Conservation (phyloP, 202 grass and related monocot genomes). For the Zoysia matrella region DNA sequence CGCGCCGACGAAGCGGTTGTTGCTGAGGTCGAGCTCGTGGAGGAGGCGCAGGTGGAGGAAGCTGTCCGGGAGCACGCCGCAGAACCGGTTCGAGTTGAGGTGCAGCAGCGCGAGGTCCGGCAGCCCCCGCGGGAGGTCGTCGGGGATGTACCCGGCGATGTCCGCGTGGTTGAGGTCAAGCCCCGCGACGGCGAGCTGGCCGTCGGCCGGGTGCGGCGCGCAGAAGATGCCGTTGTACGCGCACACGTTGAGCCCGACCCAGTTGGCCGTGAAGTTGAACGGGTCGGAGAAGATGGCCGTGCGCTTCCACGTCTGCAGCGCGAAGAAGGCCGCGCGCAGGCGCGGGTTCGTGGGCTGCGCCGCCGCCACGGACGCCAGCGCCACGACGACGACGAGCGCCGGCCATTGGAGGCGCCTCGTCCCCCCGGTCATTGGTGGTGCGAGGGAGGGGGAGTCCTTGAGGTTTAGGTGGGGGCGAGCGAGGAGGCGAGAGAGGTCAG, state of each 20-base stretch:
- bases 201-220: conserved; percentile 46
- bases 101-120: conserved; percentile 76
- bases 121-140: conserved; percentile 49
- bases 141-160: conserved; percentile 67
- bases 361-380: background rate
- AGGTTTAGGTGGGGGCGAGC: background rate
- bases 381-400: background rate
- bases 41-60: conserved; percentile 59
- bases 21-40: conserved; percentile 84
- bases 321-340: conserved; percentile 61
- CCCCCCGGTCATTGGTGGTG: background rate
- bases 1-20: conserved; percentile 67
- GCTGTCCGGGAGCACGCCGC: conserved; percentile 54
- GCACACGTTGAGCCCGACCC: conserved; percentile 71
- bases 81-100: conserved; percentile 92
- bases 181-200: conserved; percentile 56
- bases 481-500: rapidly evolving
- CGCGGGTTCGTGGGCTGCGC: conserved; percentile 40
- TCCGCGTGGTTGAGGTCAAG: conserved; percentile 90
- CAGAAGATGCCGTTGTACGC: conserved; percentile 82
- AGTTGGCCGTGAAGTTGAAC: conserved; percentile 66
- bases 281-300: conserved; percentile 94
- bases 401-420: background rate
- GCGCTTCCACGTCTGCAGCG: conserved; percentile 83
- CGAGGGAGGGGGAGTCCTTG: background rate